phyloP scores from a whole-genome alignment of 202 grass and related monocot genomes.

The Schoenoplectus tabernaemontani region DNA sequence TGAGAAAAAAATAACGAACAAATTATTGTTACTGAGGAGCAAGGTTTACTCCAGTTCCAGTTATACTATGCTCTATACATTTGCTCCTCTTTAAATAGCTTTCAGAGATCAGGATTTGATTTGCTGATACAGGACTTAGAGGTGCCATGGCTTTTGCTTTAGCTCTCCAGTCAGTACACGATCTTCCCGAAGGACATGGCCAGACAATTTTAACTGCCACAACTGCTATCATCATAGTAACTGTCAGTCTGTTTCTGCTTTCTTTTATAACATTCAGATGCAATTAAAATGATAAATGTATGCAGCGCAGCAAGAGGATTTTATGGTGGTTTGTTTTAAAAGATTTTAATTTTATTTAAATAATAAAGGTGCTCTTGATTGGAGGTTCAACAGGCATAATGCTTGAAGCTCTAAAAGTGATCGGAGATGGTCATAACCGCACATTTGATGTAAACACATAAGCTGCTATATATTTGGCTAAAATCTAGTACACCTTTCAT shows the following conservation, averaged over 20 bases:
- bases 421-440: constrained; percentile 46
- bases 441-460: constrained; percentile 36
- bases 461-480: background rate
- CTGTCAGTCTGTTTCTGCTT: constrained; percentile 33
- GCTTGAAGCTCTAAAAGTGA: constrained; percentile 77
- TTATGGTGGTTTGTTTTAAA: background rate
- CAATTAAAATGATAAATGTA: background rate
- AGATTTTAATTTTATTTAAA: background rate
- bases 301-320: no score
- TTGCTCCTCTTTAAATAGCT: background rate
- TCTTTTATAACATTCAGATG: background rate
- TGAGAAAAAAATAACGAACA: background rate
- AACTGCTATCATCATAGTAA: constrained; percentile 77
- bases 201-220: constrained; percentile 85
- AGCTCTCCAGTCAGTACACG: constrained; percentile 86
- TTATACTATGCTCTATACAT: background rate
- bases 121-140: constrained; percentile 50
- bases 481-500: background rate
- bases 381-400: constrained; percentile 84
- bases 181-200: constrained; percentile 74
- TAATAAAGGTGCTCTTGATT: constrained; percentile 61
- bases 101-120: constrained; percentile 6
- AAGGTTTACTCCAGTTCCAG: background rate
- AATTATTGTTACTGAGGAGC: background rate
- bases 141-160: constrained; percentile 98